Base-by-base conservation (phyloP, 2,329 filamentous ascomycete species). In the Trematosphaeria pertusa region DNA sequence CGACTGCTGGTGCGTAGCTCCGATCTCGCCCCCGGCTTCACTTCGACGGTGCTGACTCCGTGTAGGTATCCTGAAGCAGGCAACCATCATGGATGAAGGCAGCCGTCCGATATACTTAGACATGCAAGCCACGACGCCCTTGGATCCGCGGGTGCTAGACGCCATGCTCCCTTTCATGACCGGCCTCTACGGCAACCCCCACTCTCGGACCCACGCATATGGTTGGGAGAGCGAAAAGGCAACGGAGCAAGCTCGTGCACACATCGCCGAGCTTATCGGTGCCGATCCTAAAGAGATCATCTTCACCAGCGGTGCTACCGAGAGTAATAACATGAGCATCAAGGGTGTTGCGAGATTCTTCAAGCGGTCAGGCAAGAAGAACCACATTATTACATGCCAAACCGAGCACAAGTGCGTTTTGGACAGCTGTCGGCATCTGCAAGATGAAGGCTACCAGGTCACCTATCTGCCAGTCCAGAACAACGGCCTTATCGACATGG, bases 311-410 rank as follows among this genome's bases (percentile, higher is more conserved):
- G 94, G 94, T 44, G 94, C 94, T 12, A 99, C 94, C 0, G 94
- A 99, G 78, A 97, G 91, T 70, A 99, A 99, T 76, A 99, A 99
- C 67, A 99, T 99, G 94, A 96, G 91, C 74, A 91, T 99, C 78
- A 99, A 99, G 78, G 94, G 94, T 55, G 93, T 99, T 7, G 92
- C 94, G 15, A 84, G 93, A 54, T 99, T 99, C 77, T 97, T 97
- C 71, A 91, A 91, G 58, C 85, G 90, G 47, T 86, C 85, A 2
- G 92, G 91, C 63, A 97, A 97, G 84, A 97, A 97, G 85, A 96
- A 89, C 77, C 94, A 99, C 74, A 93, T 99, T 67, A 91, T 99
- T 73, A 99, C 94, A 18, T 91, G 86, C 30, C 94, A 97, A 77
- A 99, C 94, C 0, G 94, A 99, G 76, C 94, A 99, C 81, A 99